Evolutionary conservation across 345 rosid genomes (phyloP).

Genomic region (Brassica rapa): DNA sequence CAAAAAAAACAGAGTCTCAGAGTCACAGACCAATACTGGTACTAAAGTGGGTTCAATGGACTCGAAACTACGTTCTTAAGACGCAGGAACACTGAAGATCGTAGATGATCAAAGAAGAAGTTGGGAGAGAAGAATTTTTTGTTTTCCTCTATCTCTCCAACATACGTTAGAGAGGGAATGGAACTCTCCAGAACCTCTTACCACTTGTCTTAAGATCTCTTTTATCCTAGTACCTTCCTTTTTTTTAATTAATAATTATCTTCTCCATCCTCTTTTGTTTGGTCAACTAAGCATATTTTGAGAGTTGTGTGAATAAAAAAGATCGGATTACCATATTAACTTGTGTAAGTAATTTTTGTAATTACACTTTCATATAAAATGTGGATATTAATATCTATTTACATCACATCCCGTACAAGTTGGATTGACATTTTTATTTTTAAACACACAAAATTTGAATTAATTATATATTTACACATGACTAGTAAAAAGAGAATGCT

Average conservation of each 20-base stretch:
- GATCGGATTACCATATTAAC: too few species aligned
- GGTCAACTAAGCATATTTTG: background rate
- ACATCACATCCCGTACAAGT: too few species aligned
- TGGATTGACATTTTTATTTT: too few species aligned
- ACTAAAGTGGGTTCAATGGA: background rate
- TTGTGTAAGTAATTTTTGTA: too few species aligned
- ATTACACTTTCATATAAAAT: too few species aligned
- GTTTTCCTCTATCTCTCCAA: background rate
- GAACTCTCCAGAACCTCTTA: conserved; percentile 44
- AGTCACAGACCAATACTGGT: background rate
- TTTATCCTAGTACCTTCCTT: background rate
- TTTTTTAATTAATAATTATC: background rate
- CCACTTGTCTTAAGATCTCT: conserved; percentile 28
- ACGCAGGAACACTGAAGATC: background rate
- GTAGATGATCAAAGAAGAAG: conserved; percentile 6
- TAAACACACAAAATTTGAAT: too few species aligned
- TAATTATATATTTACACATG: too few species aligned
- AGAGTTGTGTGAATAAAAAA: too few species aligned
- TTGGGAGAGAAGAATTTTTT: background rate
- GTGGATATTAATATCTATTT: too few species aligned
- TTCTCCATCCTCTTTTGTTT: background rate
- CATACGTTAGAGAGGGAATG: conserved; percentile 5
- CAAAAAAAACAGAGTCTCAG: conserved; percentile 21
- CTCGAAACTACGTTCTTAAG: background rate
- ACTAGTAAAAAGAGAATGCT: too few species aligned